Evolutionary conservation across 257 asterid genomes (phyloP).

Genomic region (Solanum pinnatisectum): DNA sequence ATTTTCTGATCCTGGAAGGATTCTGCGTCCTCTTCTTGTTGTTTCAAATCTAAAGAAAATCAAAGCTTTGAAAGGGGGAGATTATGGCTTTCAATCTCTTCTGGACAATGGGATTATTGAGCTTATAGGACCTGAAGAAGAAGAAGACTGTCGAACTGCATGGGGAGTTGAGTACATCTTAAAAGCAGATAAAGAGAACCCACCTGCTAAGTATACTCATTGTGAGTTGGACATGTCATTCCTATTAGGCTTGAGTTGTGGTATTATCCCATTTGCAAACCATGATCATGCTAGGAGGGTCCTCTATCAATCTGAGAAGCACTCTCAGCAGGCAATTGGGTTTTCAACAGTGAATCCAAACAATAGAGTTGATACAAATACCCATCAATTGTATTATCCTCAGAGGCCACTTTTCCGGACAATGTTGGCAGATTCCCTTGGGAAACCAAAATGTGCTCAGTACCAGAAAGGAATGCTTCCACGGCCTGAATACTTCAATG

Average conservation of each 20-base stretch:
- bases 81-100: constrained; percentile 46
- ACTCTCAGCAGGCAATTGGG: constrained; percentile 96
- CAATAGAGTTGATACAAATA: constrained; percentile 64
- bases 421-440: constrained; percentile 73
- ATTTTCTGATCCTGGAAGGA: constrained; percentile 89
- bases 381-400: constrained; percentile 83
- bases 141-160: constrained; percentile 79
- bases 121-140: constrained; percentile 91
- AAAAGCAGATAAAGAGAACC: constrained; percentile 42
- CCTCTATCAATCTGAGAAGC: constrained; percentile 89
- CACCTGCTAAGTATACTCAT: constrained; percentile 61
- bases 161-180: constrained; percentile 68
- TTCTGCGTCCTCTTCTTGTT: constrained; percentile 85
- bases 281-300: constrained; percentile 89
- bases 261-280: constrained; percentile 79
- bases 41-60: constrained; percentile 60
- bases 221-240: constrained; percentile 83
- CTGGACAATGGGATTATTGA: constrained; percentile 65
- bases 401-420: constrained; percentile 81
- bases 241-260: constrained; percentile 76
- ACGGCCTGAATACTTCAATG: constrained; percentile 74
- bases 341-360: constrained; percentile 60
- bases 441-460: constrained; percentile 39
- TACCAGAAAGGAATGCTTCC: constrained; percentile 58
- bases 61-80: constrained; percentile 45